Evolutionary conservation across 257 asterid species (phyloP), one percentile per base, ranked within the genome.

Genomic region (Paraleonurus japonicus): DNA sequence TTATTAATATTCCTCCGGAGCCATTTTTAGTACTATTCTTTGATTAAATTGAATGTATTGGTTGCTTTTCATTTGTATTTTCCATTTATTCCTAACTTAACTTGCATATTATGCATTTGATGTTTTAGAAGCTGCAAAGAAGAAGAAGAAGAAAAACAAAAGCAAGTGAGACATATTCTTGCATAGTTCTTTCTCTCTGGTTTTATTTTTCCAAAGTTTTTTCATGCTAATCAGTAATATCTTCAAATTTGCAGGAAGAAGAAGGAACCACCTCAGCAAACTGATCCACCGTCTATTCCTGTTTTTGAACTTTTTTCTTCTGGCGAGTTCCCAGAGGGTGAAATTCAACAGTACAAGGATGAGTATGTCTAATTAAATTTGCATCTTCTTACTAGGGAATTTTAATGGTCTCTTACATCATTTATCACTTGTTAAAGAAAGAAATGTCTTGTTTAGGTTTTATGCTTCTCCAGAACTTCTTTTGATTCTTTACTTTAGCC

Each of bases 311-410:
- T 95, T 70, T 92, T 89, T 77, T 80, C 97, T 20, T 84, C 94
- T 62, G 98, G 94, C 70, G 99, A 92, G 75, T 95, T 88, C 74
- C 99, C 98, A 1, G 96, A 95, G 95, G 98, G 99, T 81, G 99
- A 95, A 89, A 89, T 95, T 84, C 99, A 88, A 76, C 86, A 92
- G 64, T 95, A 95, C 75, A 90, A 90, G 82, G 92, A 95, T 69
- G 96, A 95, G 99, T 95, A 92, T 55, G 99, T 82, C 69, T 75
- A 55, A 64, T 74, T 27, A 64, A 54, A 35, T 51, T 5, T 51
- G 23, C 16, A 17, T 33, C 6, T 20, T 26, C 19, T 61, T 58
- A 24, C 7, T 70, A 51, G 69, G 72, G 32, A 12, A 71, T 53
- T 13, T 61, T 39, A 28, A 11, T 47, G 33, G 26, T 28, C 39